A percentile compares a stretch with the other conserved stretches of the same genome.
Evolutionary conservation across 768 basidiomycete genomes (phyloP).

Genomic region (Arthromyces matolae): DNA sequence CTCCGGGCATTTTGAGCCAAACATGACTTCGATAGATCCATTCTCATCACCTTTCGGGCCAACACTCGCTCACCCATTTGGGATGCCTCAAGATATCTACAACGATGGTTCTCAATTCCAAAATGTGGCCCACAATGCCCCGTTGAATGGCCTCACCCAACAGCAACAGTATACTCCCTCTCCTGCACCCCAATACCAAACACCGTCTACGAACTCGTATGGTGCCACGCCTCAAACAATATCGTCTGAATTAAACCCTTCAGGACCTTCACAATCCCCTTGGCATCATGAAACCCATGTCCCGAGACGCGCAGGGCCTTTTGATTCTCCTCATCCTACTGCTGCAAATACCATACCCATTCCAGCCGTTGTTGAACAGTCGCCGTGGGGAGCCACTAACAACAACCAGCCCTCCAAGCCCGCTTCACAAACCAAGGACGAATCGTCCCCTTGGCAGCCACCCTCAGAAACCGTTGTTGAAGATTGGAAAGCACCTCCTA

Average conservation of each 20-base stretch:
- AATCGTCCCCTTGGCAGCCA: conserved; percentile 55
- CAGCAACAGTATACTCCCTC: conserved; percentile 16
- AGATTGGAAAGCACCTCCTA: conserved; percentile 44
- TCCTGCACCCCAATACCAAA: conserved; percentile 11
- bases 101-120: conserved; percentile 6
- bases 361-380: conserved; percentile 23
- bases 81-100: conserved; percentile 11
- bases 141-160: conserved; percentile 11
- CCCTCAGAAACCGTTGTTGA: conserved; percentile 44
- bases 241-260: conserved; percentile 15
- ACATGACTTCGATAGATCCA: conserved; percentile 11
- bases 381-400: conserved; percentile 35
- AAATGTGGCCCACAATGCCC: conserved; percentile 9
- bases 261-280: conserved; percentile 27
- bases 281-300: conserved; percentile 32
- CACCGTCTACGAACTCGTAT: conserved; percentile 11
- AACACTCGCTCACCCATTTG: conserved; percentile 9
- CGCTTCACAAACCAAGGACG: conserved; percentile 26
- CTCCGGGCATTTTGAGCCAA: conserved; percentile 14
- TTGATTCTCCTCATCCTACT: conserved; percentile 43
- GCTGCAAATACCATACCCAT: conserved; percentile 30
- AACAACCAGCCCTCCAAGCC: conserved; percentile 21
- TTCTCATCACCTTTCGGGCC: conserved; percentile 17
- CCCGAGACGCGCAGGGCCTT: conserved; percentile 35
- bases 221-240: conserved; percentile 14